These are phyloP conservation scores for Colletotrichum spaethianum DNA, from an alignment of 2,329 filamentous ascomycete genomes.

Conservation along the genomic window DNA sequence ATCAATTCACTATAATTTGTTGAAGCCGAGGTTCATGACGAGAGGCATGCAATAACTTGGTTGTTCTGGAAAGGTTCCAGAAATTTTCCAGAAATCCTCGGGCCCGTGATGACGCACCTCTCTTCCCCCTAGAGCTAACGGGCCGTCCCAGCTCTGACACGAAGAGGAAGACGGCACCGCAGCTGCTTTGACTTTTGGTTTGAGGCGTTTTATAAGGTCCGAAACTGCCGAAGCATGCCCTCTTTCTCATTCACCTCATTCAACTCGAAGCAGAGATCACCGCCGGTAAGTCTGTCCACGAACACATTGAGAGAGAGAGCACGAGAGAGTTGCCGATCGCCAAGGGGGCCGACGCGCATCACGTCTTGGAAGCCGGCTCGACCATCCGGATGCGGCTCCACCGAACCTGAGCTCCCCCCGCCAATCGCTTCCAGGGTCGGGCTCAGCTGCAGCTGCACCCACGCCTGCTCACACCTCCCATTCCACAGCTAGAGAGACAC, in stretches of 20 bases:
- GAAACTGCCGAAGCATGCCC: too few relatives aligned
- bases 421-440: slow-evolving; percentile 26
- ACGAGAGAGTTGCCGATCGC: slow-evolving; percentile 1
- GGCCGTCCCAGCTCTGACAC: slow-evolving; percentile 5
- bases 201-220: background rate
- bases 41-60: background rate
- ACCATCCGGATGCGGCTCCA: slow-evolving; percentile 35
- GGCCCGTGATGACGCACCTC: slow-evolving; percentile 13
- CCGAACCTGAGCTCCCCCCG: slow-evolving; percentile 9
- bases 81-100: background rate
- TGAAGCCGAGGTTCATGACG: background rate
- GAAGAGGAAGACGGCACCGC: background rate
- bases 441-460: slow-evolving; percentile 27
- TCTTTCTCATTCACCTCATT: background rate
- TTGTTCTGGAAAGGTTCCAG: background rate
- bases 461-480: background rate
- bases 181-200: background rate
- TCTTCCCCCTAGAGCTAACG: slow-evolving; percentile 10
- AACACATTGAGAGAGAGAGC: background rate
- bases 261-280: background rate
- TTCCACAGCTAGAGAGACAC: slow-evolving; percentile 3
- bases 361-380: slow-evolving; percentile 25
- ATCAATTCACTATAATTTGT: background rate
- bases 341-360: slow-evolving; percentile 22
- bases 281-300: background rate